Conservation (phyloP, 1,284 basidiomycete species). For the Ustilago loliicola region DNA sequence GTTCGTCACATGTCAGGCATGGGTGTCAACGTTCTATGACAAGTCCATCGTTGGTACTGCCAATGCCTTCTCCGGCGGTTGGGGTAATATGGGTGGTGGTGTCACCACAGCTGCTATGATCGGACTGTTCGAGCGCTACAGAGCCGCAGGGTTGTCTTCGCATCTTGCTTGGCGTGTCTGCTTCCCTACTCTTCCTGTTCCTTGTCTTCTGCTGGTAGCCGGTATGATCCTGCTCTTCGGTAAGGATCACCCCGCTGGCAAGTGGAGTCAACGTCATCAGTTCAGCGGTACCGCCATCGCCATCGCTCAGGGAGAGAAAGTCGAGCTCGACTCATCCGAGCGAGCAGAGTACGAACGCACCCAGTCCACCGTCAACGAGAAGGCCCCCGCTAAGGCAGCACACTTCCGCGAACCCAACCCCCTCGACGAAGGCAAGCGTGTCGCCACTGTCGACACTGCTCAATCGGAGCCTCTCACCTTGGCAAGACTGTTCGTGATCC, state of each 20-base stretch:
- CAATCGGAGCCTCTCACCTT: constrained; percentile 74
- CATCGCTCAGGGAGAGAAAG: constrained; percentile 67
- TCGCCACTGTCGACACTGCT: constrained; percentile 72
- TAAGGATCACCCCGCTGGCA: constrained; percentile 77
- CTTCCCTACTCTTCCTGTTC: constrained; percentile 77
- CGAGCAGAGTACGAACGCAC: constrained; percentile 63
- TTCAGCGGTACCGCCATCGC: constrained; percentile 71
- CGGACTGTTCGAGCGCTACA: constrained; percentile 74
- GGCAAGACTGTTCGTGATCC: constrained; percentile 70
- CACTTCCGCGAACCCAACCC: constrained; percentile 64
- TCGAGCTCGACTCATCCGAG: constrained; percentile 66
- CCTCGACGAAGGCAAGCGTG: constrained; percentile 40
- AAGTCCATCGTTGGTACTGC: constrained; percentile 75
- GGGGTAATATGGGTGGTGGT: constrained; percentile 74
- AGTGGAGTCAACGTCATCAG: constrained; percentile 76
- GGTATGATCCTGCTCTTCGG: constrained; percentile 74
- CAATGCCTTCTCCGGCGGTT: constrained; percentile 64
- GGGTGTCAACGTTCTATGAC: constrained; percentile 78
- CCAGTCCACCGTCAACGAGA: constrained; percentile 38
- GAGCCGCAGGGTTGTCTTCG: constrained; percentile 71
- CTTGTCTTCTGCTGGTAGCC: constrained; percentile 74
- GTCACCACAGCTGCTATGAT: constrained; percentile 76
- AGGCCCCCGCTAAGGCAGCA: constrained; percentile 52
- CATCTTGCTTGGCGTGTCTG: constrained; percentile 76
- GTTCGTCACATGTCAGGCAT: constrained; percentile 76